Evolutionary conservation across 306 rosid species (phyloP), one percentile per base, ranked within the genome.

Genomic region (Trifolium dubium): DNA sequence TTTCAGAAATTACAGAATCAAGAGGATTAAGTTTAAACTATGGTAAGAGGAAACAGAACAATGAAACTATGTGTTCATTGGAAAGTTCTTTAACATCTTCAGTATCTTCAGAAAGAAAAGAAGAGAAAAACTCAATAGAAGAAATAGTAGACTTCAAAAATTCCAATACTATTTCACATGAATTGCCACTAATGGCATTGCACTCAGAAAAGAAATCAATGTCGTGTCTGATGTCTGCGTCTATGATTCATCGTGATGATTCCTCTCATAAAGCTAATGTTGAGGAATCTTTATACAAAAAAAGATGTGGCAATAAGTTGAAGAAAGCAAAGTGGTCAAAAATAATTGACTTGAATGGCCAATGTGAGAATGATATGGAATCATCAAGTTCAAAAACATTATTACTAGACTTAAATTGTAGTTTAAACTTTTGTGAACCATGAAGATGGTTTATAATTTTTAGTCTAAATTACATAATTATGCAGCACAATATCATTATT

Each of bases 81-180:
- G 99, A 95, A 66, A 92, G 96, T 82, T 92, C 98, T 61, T 84
- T 95, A 46, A 92, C 98, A 40, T 95, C 97, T 55, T 88, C 86
- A 14, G 95, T 89, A 67, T 84, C 89, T 82, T 88, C 89, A 0
- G 92, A 81, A 44, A 71, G 86, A 67, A 80, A 82, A 47, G 92
- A 86, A 44, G 92, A 89, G 72, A 80, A 84, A 71, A 66, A 60
- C 14, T 75, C 76, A 30, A 69, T 76, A 66, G 79, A 79, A 44
- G 80, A 82, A 12, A 17, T 34, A 30, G 69, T 35, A 60, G 74
- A 78, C 10, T 73, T 61, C 54, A 78, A 78, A 67, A 83, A 74
- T 46, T 75, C 71, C 35, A 74, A 69, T 23, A 18, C 46, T 56
- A 47, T 73, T 71, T 59, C 86, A 70, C 76, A 81, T 59, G 92